Evolutionary conservation across 2,329 filamentous ascomycete species (phyloP).

Genomic region (Neofusicoccum ribis): DNA sequence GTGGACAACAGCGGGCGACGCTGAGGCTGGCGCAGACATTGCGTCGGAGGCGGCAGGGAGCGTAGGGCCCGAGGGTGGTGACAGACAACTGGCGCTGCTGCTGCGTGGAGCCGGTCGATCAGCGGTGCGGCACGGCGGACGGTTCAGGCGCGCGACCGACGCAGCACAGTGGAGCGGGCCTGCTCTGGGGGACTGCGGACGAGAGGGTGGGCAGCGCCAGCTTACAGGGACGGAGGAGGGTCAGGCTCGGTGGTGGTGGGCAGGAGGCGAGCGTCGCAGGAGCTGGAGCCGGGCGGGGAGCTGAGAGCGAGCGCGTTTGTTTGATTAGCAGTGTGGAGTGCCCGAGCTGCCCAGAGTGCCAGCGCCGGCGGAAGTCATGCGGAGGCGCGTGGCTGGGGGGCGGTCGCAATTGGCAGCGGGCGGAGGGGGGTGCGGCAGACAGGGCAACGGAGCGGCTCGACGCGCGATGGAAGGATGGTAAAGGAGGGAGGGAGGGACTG

Average conservation of each 20-base stretch:
- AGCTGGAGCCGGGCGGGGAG: constrained; percentile 14
- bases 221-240: background rate
- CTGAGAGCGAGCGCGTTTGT: constrained; percentile 6
- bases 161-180: background rate
- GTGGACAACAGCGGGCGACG: constrained; percentile 46
- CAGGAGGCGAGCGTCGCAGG: constrained; percentile 14
- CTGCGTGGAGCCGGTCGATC: constrained; percentile 23
- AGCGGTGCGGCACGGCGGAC: constrained; percentile 7
- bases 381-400: constrained; percentile 12
- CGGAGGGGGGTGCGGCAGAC: background rate
- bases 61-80: constrained; percentile 15
- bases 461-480: constrained; percentile 11
- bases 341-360: constrained; percentile 1
- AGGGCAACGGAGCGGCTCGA: constrained; percentile 11
- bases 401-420: constrained; percentile 9
- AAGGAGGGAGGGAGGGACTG: constrained; percentile 2
- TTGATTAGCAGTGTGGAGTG: constrained; percentile 13
- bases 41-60: constrained; percentile 33
- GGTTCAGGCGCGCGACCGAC: constrained; percentile 16
- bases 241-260: background rate
- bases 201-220: background rate
- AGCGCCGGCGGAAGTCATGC: constrained; percentile 13
- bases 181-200: background rate
- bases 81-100: constrained; percentile 18
- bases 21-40: constrained; percentile 40